A percentile compares a stretch with the other conserved stretches of the same genome.
phyloP scores from a whole-genome alignment of 1,284 basidiomycete species.

The Spongiforma sp. region DNA sequence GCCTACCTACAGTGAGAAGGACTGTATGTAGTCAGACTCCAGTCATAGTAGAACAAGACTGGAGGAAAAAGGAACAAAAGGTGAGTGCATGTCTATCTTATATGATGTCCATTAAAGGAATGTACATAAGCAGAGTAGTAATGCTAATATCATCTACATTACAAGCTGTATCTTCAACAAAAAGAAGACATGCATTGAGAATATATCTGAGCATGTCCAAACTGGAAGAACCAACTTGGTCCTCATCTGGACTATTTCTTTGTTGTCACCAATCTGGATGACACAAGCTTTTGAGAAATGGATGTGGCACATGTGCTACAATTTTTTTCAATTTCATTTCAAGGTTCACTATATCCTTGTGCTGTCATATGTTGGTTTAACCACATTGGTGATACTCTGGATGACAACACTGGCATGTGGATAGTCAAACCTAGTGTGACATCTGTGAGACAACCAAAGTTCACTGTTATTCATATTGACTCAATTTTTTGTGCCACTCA shows the following conservation, averaged over 20 bases:
- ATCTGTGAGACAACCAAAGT: neutral
- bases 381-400: neutral
- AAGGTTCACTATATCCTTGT: slow-evolving; percentile 6
- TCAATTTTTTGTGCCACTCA: slow-evolving; percentile 12
- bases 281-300: neutral
- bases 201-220: slow-evolving; percentile 7
- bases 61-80: too few relatives aligned
- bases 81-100: too few relatives aligned
- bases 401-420: slow-evolving; percentile 16
- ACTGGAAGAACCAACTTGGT: slow-evolving; percentile 8
- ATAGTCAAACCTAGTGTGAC: slow-evolving; percentile 1
- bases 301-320: neutral
- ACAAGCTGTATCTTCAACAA: too few relatives aligned
- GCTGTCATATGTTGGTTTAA: slow-evolving; percentile 17
- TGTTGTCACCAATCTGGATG: slow-evolving; percentile 3
- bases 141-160: too few relatives aligned
- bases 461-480: slow-evolving; percentile 14
- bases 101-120: too few relatives aligned
- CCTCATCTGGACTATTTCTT: slow-evolving; percentile 14
- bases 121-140: too few relatives aligned
- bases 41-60: too few relatives aligned
- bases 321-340: slow-evolving; percentile 7
- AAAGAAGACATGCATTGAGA: slow-evolving; percentile 11
- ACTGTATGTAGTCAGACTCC: too few relatives aligned
- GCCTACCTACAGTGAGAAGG: too few relatives aligned